Conservation (phyloP, 2,329 filamentous ascomycete species). For the Cladophialophora yegresii region DNA sequence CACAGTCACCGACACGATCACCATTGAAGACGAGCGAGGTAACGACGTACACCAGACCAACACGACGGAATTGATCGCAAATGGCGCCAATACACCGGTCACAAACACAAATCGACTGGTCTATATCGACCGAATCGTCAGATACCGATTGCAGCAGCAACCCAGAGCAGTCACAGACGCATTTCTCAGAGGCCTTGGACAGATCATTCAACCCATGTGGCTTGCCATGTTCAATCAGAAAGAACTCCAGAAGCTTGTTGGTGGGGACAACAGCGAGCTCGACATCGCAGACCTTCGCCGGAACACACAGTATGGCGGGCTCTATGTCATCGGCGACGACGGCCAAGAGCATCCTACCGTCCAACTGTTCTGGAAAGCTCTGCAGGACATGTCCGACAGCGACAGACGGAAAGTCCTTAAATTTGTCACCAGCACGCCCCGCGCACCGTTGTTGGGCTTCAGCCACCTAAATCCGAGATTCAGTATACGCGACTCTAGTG, state of each 20-base stretch:
- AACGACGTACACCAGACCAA: conserved; percentile 58
- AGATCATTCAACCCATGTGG: conserved; percentile 90
- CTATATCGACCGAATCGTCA: conserved; percentile 91
- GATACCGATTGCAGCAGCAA: conserved; percentile 81
- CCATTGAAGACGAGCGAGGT: conserved; percentile 39
- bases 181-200: conserved; percentile 80
- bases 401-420: conserved; percentile 86
- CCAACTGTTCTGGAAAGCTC: conserved; percentile 85
- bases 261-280: conserved; percentile 81
- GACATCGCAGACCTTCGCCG: conserved; percentile 80
- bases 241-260: conserved; percentile 89
- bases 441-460: conserved; percentile 87
- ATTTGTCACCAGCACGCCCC: conserved; percentile 90
- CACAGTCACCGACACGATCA: conserved; percentile 73
- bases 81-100: conserved; percentile 74
- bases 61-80: conserved; percentile 72
- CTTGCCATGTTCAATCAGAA: conserved; percentile 98
- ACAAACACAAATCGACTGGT: conserved; percentile 89
- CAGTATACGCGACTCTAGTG: conserved; percentile 81
- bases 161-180: conserved; percentile 78
- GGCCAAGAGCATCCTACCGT: conserved; percentile 81
- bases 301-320: conserved; percentile 83
- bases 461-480: conserved; percentile 81
- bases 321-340: conserved; percentile 89
- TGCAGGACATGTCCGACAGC: conserved; percentile 71